Conservation (phyloP, 345 rosid species). For the Cardiospermum halicacabum region DNA sequence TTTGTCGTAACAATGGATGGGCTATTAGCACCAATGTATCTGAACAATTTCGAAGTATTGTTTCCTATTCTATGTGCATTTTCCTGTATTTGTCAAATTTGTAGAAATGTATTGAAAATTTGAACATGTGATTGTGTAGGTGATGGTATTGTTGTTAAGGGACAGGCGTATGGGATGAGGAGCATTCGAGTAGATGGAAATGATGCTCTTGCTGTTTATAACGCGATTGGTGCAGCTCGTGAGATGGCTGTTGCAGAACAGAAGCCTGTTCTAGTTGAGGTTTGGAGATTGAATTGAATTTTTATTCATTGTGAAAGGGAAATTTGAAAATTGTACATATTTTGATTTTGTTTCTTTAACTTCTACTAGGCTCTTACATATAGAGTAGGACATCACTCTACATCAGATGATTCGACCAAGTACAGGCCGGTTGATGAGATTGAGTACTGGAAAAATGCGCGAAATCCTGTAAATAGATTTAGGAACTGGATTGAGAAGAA, state of each 20-base stretch:
- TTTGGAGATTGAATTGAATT: conserved; percentile 18
- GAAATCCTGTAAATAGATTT: conserved; percentile 66
- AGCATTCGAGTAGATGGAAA: conserved; percentile 89
- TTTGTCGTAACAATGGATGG: conserved; percentile 91
- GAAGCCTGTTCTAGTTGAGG: conserved; percentile 69
- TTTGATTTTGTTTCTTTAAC: background rate
- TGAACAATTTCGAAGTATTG: conserved; percentile 73
- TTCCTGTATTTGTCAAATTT: background rate
- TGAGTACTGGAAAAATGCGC: conserved; percentile 57
- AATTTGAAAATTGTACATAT: background rate
- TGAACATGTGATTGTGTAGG: conserved; percentile 32
- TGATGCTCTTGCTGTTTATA: conserved; percentile 74
- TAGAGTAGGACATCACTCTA: conserved; percentile 80
- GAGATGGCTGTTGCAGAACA: conserved; percentile 56
- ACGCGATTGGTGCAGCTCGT: conserved; percentile 54
- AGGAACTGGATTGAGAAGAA: conserved; percentile 58
- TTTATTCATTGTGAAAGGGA: background rate
- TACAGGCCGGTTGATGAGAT: conserved; percentile 57
- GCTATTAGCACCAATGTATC: conserved; percentile 72
- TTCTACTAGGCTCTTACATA: conserved; percentile 61
- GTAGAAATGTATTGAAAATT: background rate
- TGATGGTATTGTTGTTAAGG: conserved; percentile 76
- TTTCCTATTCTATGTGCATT: background rate
- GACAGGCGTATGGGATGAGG: conserved; percentile 67
- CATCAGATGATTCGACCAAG: conserved; percentile 86